These are phyloP conservation scores for Triticum aestivum DNA, from an alignment of 176 grass and related monocot genomes.

Conservation along the genomic window DNA sequence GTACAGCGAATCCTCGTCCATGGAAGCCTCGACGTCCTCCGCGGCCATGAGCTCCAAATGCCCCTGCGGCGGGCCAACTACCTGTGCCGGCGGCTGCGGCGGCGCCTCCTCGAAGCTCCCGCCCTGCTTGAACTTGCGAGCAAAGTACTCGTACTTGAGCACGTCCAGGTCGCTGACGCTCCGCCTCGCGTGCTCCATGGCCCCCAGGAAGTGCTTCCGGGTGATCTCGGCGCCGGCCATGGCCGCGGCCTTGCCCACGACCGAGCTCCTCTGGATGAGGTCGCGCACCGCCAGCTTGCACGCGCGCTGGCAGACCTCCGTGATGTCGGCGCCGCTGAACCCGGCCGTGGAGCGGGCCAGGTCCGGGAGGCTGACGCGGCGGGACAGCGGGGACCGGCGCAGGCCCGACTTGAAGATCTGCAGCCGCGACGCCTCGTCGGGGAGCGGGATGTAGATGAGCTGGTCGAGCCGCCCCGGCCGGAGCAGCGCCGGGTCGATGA, in stretches of 20 bases:
- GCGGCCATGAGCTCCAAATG: not conserved
- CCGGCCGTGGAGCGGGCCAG: constrained; percentile 30
- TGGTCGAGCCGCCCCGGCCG: constrained; percentile 52
- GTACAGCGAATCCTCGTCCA: constrained; percentile 3
- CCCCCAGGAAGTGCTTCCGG: constrained; percentile 26
- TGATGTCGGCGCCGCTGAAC: constrained; percentile 49
- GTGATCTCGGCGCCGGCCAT: constrained; percentile 31
- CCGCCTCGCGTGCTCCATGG: constrained; percentile 32
- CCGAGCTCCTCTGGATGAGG: constrained; percentile 9
- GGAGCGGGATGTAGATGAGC: constrained; percentile 51
- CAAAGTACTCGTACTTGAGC: constrained; percentile 23
- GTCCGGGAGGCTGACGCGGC: constrained; percentile 27
- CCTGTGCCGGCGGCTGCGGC: not conserved
- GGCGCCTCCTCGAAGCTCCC: not conserved
- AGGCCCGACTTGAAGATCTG: constrained; percentile 47
- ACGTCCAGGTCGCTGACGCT: constrained; percentile 32
- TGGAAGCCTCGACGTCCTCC: not conserved
- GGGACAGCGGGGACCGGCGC: constrained; percentile 10
- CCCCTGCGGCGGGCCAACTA: not conserved
- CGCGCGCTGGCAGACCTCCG: constrained; percentile 46
- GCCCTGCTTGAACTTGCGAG: constrained; percentile 10
- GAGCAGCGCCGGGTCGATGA: constrained; percentile 58
- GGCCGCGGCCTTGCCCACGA: not conserved
- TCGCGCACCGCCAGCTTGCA: constrained; percentile 49
- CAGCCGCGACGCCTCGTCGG: constrained; percentile 30